These are phyloP conservation scores for Septoria petroselini DNA, from an alignment of 2,329 filamentous ascomycete genomes.

Conservation along the genomic window DNA sequence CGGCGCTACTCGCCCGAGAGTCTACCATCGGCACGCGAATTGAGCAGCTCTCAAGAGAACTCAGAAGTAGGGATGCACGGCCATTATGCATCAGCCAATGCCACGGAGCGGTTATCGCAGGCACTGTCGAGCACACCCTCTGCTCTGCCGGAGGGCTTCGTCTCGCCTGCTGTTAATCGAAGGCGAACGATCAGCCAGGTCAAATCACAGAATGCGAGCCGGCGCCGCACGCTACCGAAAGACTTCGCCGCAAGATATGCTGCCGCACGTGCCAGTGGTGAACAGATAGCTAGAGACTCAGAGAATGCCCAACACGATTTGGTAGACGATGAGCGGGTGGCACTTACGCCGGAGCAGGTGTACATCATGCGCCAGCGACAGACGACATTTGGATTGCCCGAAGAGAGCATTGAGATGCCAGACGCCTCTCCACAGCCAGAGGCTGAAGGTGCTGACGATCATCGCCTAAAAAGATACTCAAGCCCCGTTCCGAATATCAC, in stretches of 20 bases:
- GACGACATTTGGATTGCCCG: neutral
- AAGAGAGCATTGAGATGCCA: neutral
- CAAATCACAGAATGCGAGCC: constrained; percentile 19
- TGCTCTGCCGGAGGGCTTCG: constrained; percentile 34
- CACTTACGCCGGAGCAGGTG: constrained; percentile 5
- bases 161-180: constrained; percentile 31
- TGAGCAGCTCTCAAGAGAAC: neutral
- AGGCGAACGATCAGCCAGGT: constrained; percentile 25
- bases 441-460: neutral
- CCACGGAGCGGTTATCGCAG: neutral
- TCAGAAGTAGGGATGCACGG: neutral
- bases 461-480: constrained; percentile 15
- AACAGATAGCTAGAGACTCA: neutral
- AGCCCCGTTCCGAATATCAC: constrained; percentile 25
- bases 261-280: neutral
- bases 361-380: constrained; percentile 5
- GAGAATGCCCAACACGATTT: constrained; percentile 1
- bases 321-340: neutral
- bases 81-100: neutral
- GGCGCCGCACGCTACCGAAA: constrained; percentile 33
- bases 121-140: neutral
- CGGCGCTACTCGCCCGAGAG: constrained; percentile 6
- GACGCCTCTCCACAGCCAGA: neutral
- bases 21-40: neutral
- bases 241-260: constrained; percentile 26